Base-by-base conservation (phyloP, 164 flowering plant genomes). In the Umbilicus rupestris region DNA sequence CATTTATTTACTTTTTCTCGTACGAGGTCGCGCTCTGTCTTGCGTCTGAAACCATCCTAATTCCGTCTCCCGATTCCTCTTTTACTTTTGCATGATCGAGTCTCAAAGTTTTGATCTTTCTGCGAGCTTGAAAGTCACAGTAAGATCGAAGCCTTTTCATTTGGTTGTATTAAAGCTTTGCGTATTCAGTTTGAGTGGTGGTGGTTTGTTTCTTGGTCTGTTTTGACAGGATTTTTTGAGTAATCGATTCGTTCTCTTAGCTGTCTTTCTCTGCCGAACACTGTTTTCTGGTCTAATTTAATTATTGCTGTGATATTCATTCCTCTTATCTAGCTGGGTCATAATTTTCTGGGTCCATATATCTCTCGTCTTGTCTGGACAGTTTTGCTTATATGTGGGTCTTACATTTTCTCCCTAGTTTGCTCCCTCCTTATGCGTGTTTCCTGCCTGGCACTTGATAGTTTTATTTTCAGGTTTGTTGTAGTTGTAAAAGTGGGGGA, bases 31-130 rank as follows among this genome's bases (percentile, higher is more conserved):
- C 46, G 37, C 4, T 41, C 44, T 41, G 44, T 14, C 15, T 49
- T 49, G 55, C 55, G 55, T 49, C 55, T 49, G 55, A 49, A 49
- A 49, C 55, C 55, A 49, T 49, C 55, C 28, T 20, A 20, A 0
- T 20, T 7, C 7, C 22, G 9, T 19, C 55, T 19, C 7, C 55
- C 20, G 55, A 47, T 3, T 47, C 55, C 22, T 47, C 22, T n/a
- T n/a, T n/a, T n/a, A 6, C 24, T 7, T 20, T 47, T 5, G 8
- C 22, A n/a, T n/a, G n/a, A n/a, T 16, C 2, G 14, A 45, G 14
- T 14, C 22, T 47, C 10, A n/a, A 47, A 47, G 9, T 1, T 47
- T n/a, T n/a, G 12, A 41, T 47, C 28, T n/a, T 47, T 47, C 24
- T 47, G 55, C n/a, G 20, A n/a, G 2, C 3, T 47, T 47, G 24